Evolutionary conservation across 176 grass and related monocot species (phyloP).

Genomic region (Pontederia crassipes): DNA sequence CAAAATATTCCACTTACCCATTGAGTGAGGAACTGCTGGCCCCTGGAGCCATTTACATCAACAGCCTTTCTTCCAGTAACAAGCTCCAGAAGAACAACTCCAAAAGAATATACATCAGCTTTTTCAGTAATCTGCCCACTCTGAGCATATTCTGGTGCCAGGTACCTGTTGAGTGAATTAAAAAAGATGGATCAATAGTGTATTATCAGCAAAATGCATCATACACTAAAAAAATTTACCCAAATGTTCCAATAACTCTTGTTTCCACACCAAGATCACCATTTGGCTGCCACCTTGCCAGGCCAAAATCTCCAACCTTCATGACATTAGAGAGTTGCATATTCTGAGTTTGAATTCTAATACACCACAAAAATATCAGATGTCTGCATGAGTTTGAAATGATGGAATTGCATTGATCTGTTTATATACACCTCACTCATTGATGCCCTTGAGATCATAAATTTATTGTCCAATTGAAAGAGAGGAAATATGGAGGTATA

Average conservation of each 20-base stretch:
- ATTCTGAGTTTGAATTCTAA: too few species aligned
- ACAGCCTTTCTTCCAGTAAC: conserved; percentile 91
- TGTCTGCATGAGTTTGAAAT: too few species aligned
- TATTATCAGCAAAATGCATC: not conserved
- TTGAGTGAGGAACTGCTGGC: conserved; percentile 89
- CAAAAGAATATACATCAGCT: conserved; percentile 90
- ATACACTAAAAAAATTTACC: conserved; percentile 30
- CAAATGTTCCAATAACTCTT: conserved; percentile 95
- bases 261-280: conserved; percentile 90
- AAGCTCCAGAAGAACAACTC: conserved; percentile 86
- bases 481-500: too few species aligned
- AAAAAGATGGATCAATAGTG: not conserved
- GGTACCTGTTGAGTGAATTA: conserved; percentile 32
- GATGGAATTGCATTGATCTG: too few species aligned
- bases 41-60: conserved; percentile 87
- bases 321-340: not conserved
- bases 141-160: conserved; percentile 87
- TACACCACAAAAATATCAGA: too few species aligned
- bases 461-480: too few species aligned
- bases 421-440: too few species aligned
- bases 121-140: conserved; percentile 98
- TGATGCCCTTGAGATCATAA: too few species aligned
- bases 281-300: conserved; percentile 94
- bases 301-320: conserved; percentile 92
- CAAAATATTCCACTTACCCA: conserved; percentile 44